Base-by-base conservation (phyloP, 2,329 filamentous ascomycete genomes). In the Botrytis tulipae region DNA sequence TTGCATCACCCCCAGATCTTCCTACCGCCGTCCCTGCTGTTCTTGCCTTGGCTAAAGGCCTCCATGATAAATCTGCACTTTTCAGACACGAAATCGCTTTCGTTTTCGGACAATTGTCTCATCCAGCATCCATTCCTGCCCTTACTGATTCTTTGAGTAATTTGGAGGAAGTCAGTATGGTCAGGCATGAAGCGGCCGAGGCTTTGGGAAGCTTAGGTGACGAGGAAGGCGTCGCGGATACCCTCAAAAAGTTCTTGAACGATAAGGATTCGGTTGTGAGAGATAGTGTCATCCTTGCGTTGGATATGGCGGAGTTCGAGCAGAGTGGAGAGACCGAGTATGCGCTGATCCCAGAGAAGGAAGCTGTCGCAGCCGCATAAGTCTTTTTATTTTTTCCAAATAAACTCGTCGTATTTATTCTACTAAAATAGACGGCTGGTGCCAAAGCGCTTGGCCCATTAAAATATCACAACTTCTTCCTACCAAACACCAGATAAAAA, bases 41-140 rank as follows among this genome's bases (percentile, higher is more conserved):
- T 71, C 88, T 92, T 62, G 93, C 95, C 18, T 88, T 99, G 65
- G 94, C 96, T 63, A 91, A 91, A 80, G 96, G 96, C 25, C 91
- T 99, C 78, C 86, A 87, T 46, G 96, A 99, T 82, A 87, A 90
- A 29, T 98, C 95, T 67, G 95, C 95, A 8, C 89, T 99, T 12
- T 98, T 99, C 87, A 91, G 96, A 77, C 96, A 99, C 84, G 96
- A 99, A 82, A 94, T 99, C 77, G 96, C 96, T 22, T 99, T 99
- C 82, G 96, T 99, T 22, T 99, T 99, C 78, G 96, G 96, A 72
- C 96, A 99, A 83, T 87, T 99, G 70, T 94, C 93, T 72, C 96
- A 99, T 81, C 96, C 96, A 1, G 95, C 95, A n/a, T 97, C 94
- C 1, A 98, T 99, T 77, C 95, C 96, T 6, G 93, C 93, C 74